Evolutionary conservation across 2,329 filamentous ascomycete species (phyloP).

Genomic region (Alternaria sp.): DNA sequence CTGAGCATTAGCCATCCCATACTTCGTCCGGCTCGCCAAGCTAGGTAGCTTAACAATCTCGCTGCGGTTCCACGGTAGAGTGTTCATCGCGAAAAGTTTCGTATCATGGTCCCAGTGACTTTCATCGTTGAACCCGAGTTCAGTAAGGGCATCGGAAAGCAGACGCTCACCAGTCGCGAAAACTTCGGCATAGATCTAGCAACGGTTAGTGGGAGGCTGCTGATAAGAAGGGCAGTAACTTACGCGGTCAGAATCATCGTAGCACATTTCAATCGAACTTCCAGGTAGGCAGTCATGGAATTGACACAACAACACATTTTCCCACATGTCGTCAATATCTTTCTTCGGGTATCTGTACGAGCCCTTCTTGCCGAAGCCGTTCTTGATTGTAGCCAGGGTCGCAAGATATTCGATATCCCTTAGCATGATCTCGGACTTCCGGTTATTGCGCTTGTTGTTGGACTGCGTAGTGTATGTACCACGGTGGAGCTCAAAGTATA

Average conservation of each 20-base stretch:
- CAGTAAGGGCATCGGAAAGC: slow-evolving; percentile 72
- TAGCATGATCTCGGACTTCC: slow-evolving; percentile 82
- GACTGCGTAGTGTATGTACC: slow-evolving; percentile 97
- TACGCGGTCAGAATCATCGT: slow-evolving; percentile 87
- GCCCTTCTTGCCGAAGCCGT: slow-evolving; percentile 56
- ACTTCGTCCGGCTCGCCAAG: slow-evolving; percentile 36
- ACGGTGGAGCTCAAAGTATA: slow-evolving; percentile 97
- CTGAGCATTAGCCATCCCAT: slow-evolving; percentile 31
- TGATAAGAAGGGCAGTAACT: neutral
- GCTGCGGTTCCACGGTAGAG: slow-evolving; percentile 82
- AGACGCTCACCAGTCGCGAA: slow-evolving; percentile 79
- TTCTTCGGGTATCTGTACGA: slow-evolving; percentile 89
- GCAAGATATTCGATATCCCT: slow-evolving; percentile 89
- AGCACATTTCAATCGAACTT: slow-evolving; percentile 97
- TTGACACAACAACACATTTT: slow-evolving; percentile 87
- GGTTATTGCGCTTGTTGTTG: slow-evolving; percentile 96
- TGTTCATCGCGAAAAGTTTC: slow-evolving; percentile 76
- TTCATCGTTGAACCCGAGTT: slow-evolving; percentile 68
- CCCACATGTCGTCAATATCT: slow-evolving; percentile 97
- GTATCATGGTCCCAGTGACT: slow-evolving; percentile 51
- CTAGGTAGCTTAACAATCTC: slow-evolving; percentile 73
- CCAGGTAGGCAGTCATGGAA: slow-evolving; percentile 98
- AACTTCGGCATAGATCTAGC: slow-evolving; percentile 76
- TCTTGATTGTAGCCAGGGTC: slow-evolving; percentile 80
- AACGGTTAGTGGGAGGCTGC: slow-evolving; percentile 26